Conservation (phyloP, 2,329 filamentous ascomycete genomes). For the Ilyonectria destructans region DNA sequence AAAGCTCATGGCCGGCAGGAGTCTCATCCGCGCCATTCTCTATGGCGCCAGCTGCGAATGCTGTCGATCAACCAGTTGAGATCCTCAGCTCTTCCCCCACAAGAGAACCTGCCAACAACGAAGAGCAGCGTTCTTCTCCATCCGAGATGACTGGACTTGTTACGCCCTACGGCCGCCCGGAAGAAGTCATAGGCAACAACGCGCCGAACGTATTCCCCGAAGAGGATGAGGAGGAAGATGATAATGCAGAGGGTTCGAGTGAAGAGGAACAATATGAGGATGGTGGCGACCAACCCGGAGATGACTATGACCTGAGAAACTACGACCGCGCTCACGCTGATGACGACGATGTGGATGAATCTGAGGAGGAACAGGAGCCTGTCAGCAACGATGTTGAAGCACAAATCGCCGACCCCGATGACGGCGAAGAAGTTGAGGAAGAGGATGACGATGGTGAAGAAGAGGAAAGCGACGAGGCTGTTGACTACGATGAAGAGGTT, state of each 20-base stretch:
- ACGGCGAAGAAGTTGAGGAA: slow-evolving; percentile 47
- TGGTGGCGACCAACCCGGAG: slow-evolving; percentile 50
- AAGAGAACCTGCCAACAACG: slow-evolving; percentile 32
- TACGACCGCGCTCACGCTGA: slow-evolving; percentile 53
- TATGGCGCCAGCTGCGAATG: slow-evolving; percentile 29
- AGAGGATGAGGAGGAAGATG: slow-evolving; percentile 30
- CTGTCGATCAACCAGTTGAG: slow-evolving; percentile 43
- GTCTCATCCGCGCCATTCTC: slow-evolving; percentile 29
- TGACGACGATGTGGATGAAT: slow-evolving; percentile 53
- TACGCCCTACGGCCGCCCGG: not conserved
- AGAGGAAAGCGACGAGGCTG: slow-evolving; percentile 35
- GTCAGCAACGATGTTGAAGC: slow-evolving; percentile 47
- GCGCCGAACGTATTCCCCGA: slow-evolving; percentile 23
- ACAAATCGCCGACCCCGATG: slow-evolving; percentile 42
- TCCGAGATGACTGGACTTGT: slow-evolving; percentile 22
- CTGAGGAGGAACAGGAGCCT: slow-evolving; percentile 49
- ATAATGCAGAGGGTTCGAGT: slow-evolving; percentile 21
- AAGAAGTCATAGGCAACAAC: slow-evolving; percentile 20
- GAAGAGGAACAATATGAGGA: slow-evolving; percentile 46
- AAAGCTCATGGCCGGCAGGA: slow-evolving; percentile 32
- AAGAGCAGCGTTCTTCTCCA: slow-evolving; percentile 26
- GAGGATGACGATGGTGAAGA: slow-evolving; percentile 46
- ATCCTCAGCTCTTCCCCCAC: slow-evolving; percentile 44
- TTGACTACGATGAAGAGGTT: slow-evolving; percentile 47
- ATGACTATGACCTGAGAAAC: slow-evolving; percentile 55